Evolutionary conservation across 169 alveolate genomes (phyloP).

Genomic region (Babesia bigemina): DNA sequence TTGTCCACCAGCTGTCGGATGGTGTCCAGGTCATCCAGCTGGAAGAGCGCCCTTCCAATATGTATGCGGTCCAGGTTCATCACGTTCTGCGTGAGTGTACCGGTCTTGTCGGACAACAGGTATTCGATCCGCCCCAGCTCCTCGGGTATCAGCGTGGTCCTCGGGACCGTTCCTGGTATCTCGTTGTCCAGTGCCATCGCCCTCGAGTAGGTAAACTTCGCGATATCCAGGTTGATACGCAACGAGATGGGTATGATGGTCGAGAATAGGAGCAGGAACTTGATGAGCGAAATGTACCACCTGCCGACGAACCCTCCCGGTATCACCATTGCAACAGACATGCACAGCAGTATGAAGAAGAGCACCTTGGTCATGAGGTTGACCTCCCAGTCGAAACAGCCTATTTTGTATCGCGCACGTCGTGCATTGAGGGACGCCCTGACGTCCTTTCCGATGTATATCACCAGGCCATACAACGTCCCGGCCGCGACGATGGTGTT

Average conservation of each 20-base stretch:
- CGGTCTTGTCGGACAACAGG: conserved; percentile 97
- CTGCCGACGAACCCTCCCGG: conserved; percentile 61
- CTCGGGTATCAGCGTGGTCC: conserved; percentile 87
- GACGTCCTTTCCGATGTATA: conserved; percentile 92
- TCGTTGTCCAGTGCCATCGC: conserved; percentile 87
- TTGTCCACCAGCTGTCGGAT: conserved; percentile 53
- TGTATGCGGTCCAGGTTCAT: conserved; percentile 87
- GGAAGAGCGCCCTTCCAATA: conserved; percentile 76
- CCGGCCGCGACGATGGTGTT: conserved; percentile 96
- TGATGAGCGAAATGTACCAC: conserved; percentile 73
- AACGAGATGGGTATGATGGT: conserved; percentile 96
- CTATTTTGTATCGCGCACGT: conserved; percentile 87
- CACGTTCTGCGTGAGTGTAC: conserved; percentile 97
- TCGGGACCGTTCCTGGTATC: conserved; percentile 92
- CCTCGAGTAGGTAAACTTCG: conserved; percentile 90
- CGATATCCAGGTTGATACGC: conserved; percentile 95
- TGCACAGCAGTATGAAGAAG: conserved; percentile 77
- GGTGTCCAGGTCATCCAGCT: conserved; percentile 51
- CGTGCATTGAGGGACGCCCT: conserved; percentile 81
- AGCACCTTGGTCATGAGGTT: conserved; percentile 87
- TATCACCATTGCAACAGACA: conserved; percentile 48
- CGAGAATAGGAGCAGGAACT: conserved; percentile 92
- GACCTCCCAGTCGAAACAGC: conserved; percentile 88
- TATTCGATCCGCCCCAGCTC: conserved; percentile 96
- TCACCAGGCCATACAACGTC: conserved; percentile 87